Evolutionary conservation across 257 asterid species (phyloP), one percentile per base, ranked within the genome.

Genomic region (Nyctanthes arbortristis): DNA sequence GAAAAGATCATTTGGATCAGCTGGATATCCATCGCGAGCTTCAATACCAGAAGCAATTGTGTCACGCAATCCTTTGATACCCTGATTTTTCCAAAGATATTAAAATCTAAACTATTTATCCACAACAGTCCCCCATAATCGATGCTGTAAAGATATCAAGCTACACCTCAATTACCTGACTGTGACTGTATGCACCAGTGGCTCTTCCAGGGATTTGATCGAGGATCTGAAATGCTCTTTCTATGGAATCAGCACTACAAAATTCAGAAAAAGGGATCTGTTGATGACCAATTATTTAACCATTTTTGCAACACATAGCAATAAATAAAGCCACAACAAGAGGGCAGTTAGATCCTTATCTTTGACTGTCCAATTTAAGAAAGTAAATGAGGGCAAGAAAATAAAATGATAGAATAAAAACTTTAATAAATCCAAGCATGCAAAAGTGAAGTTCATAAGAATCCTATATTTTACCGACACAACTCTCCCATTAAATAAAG

Each of bases 131-230:
- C 18, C 35, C 56, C 61, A 55, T 34, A 31, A n/a, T 32, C 20
- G 7, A 13, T 61, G 58, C 16, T 10, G 31, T 47, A 37, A 32
- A 60, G 32, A 35, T 66, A 35, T 66, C 52, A 18, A 64, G 56
- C 68, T 47, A 62, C 65, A 59, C 65, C 9, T 55, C n/a, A 14
- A 33, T 67, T 73, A 91, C 99, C 93, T 94, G 97, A 68, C 99
- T 94, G 85, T 94, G 99, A 84, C 99, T 94, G 68, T 94, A 91
- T 63, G 99, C 99, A 74, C 99, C 99, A 63, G 99, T 94, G 29
- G 97, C 99, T 79, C 95, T 84, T 78, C 99, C 99, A 56, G 99
- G 99, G 80, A 94, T 94, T 80, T 89, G 93, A 65, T 89, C 96
- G 33, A 91, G 87, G 69, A 91, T 94, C 84, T 88, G 96, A 78